Base-by-base conservation (phyloP, 1,284 basidiomycete genomes). In the Agaricales sp. region DNA sequence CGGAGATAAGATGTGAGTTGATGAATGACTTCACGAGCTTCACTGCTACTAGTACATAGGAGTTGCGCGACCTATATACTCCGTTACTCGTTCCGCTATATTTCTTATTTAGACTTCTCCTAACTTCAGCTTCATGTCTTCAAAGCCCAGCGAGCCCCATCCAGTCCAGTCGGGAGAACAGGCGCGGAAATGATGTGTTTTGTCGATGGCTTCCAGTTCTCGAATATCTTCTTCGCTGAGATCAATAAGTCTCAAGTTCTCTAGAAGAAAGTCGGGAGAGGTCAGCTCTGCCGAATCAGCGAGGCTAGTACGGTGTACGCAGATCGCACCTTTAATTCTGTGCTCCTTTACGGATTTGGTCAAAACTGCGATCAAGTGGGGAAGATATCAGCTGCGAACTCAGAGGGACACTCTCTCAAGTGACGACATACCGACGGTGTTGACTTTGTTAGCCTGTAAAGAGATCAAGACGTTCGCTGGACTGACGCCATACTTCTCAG, bases 111-210 rank as follows among this genome's bases (percentile, higher is more conserved):
- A 35, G 30, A n/a, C 30, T n/a, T 35, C 30, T 35, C 30, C 30
- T 8, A 35, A n/a, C 18, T 43, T 48, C 48, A 63, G 61, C 57
- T 71, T 61, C 63, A 73, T 75, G 58, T 82, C 79, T 18, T 70
- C 69, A 72, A 84, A 82, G 3, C 80, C 80, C 45, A 83, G 71
- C 52, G 63, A 55, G 14, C 79, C 80, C 65, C 71, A 81, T 52
- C 79, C 78, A 45, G 78, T 77, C 79, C 80, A 82, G 51, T 61
- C 60, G 3, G 82, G 80, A 54, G 71, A 69, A 64, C 79, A 83
- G 46, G 70, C 77, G 52, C 78, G 74, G 73, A 79, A 81, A 61
- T 77, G 73, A 30, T 61, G 57, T 3, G 67, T 71, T 63, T 81
- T 75, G 63, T 82, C 73, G 47, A 83, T 78, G 4, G 57, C 63